Evolutionary conservation across 2,329 filamentous ascomycete species (phyloP), one percentile per base, ranked within the genome.

Genomic region (Sphaerulina populicola): DNA sequence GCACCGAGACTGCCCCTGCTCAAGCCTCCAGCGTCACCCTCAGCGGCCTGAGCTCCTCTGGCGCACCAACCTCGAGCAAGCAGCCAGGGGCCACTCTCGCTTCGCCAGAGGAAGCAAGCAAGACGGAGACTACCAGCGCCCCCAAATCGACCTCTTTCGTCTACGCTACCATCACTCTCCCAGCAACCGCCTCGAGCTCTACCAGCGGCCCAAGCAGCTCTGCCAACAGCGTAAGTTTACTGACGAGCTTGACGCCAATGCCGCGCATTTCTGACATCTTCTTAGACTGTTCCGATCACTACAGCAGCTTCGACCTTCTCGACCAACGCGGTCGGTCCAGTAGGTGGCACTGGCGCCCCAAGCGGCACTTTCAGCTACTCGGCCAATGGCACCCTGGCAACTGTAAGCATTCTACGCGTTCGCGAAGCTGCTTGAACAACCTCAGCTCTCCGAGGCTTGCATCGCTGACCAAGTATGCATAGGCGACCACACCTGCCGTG

Each of bases 361-460:
- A 46, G 31, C 47, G 23, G 31, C 31, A 42, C 40, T 45, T 44
- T 36, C 30, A 50, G 12, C 12, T 33, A 33, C 18, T 36, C 35
- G 14, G 38, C 42, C 46, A 53, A 50, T 41, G 47, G 47, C 38
- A 49, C 51, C 36, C 18, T 53, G 33, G 47, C 41, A 30, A 53
- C 51, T 27, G 44, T 47, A 18, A 52, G 44, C 39, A 14, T 48
- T 29, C 30, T 23, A 12, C n/a, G 39, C 39, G 5, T 12, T 12
- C 12, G 8, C 9, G 15, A 18, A 27, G 11, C 21, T 10, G 9
- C 14, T 15, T 39, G 14, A 39, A 23, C 21, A 6, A 15, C 3
- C 8, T 39, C 7, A 21, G n/a, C 3, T 39, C 21, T n/a, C 6
- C 18, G 11, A 42, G 15, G 18, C 15, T 6, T 14, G 12, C 38